Evolutionary conservation across 2,329 filamentous ascomycete species (phyloP).

Genomic region (Incumbomyces delicatus): DNA sequence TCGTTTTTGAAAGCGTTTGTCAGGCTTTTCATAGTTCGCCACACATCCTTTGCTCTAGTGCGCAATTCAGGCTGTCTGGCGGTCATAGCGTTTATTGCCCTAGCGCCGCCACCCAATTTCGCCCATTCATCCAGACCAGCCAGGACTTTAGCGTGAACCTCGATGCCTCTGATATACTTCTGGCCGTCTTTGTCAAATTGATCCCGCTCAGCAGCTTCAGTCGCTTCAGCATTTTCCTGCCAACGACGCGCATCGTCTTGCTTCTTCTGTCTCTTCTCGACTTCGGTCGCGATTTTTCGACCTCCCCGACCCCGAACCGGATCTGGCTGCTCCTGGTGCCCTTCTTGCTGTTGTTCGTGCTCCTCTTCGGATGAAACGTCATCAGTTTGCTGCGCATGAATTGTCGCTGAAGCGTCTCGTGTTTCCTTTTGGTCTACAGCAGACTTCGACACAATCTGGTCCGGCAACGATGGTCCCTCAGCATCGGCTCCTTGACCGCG

Average conservation of each 20-base stretch:
- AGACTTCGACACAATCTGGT: no score
- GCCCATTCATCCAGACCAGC: slow-evolving; percentile 21
- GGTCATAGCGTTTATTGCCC: slow-evolving; percentile 8
- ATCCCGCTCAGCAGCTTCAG: slow-evolving; percentile 8
- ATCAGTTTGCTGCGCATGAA: not conserved
- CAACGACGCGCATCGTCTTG: slow-evolving; percentile 6
- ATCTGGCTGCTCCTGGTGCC: slow-evolving; percentile 9
- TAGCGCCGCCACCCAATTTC: slow-evolving; percentile 11
- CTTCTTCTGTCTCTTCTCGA: slow-evolving; percentile 14
- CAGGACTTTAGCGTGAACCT: slow-evolving; percentile 16
- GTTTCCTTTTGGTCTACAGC: no score
- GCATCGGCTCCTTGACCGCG: no score
- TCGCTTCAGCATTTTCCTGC: slow-evolving; percentile 7
- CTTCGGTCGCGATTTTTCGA: slow-evolving; percentile 19
- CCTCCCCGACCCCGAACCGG: slow-evolving; percentile 11
- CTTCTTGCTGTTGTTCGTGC: not conserved
- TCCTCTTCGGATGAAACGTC: not conserved
- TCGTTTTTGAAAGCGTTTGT: not conserved
- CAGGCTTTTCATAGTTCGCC: slow-evolving; percentile 1
- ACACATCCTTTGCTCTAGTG: slow-evolving; percentile 7
- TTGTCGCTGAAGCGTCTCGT: no score
- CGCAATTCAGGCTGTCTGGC: slow-evolving; percentile 3
- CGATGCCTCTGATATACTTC: slow-evolving; percentile 14
- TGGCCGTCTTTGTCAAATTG: slow-evolving; percentile 5
- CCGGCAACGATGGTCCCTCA: no score